Percentiles rank a stretch among this genome's conserved stretches.
These are phyloP conservation scores for Geotrichum bryndzae DNA, from an alignment of 1,139 yeast genomes.

Conservation along the genomic window DNA sequence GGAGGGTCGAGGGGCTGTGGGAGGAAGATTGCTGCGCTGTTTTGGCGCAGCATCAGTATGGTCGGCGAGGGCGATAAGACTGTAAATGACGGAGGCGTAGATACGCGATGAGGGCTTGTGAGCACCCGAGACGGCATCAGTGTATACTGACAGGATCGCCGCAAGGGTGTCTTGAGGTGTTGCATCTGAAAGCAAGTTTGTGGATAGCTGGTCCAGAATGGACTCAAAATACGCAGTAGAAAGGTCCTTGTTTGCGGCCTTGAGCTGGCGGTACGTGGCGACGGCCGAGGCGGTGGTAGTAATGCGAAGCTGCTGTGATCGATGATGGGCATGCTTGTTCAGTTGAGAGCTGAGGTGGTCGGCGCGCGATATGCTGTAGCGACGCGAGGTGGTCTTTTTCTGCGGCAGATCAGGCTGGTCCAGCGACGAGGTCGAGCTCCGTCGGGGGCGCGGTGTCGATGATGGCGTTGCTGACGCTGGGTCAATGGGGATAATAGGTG, in stretches of 20 bases:
- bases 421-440: slow-evolving; percentile 11
- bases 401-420: not conserved
- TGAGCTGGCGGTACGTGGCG: slow-evolving; percentile 9
- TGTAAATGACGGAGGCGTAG: slow-evolving; percentile 29
- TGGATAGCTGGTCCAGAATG: slow-evolving; percentile 1
- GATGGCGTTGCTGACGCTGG: not conserved
- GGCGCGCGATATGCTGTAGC: slow-evolving; percentile 9
- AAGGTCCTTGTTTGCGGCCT: slow-evolving; percentile 1
- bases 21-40: slow-evolving; percentile 3
- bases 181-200: slow-evolving; percentile 1
- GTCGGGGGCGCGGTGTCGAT: not conserved
- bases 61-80: slow-evolving; percentile 28
- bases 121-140: slow-evolving; percentile 1
- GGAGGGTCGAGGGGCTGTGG: slow-evolving; percentile 17
- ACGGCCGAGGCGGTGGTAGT: slow-evolving; percentile 4
- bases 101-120: slow-evolving; percentile 30
- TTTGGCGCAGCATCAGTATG: slow-evolving; percentile 6
- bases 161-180: slow-evolving; percentile 4
- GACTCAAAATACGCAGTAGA: not conserved
- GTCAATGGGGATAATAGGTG: not conserved
- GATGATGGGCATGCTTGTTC: slow-evolving; percentile 12
- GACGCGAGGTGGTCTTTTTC: not conserved
- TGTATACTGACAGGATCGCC: slow-evolving; percentile 7
- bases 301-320: slow-evolving; percentile 1
- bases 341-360: not conserved